Evolutionary conservation across 208 protist species (phyloP).

Genomic region (Tritrichomonas musculus): DNA sequence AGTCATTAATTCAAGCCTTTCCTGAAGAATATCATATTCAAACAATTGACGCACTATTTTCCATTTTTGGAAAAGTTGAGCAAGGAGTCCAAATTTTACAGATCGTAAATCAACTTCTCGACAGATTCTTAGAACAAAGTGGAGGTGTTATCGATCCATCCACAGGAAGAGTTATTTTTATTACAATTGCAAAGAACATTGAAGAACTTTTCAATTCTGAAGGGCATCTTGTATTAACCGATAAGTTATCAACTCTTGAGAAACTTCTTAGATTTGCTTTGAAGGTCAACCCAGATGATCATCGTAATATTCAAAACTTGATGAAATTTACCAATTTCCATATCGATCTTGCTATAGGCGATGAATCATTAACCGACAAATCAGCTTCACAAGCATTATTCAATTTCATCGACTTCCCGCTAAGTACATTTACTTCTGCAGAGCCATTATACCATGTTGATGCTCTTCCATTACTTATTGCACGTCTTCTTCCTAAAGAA

Average conservation of each 20-base stretch:
- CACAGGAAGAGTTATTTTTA: background rate
- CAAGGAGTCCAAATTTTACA: background rate
- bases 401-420: background rate
- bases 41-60: background rate
- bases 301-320: background rate
- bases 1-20: slow-evolving; percentile 2
- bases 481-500: background rate
- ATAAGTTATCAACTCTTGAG: background rate
- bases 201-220: slow-evolving; percentile 22
- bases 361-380: background rate
- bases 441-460: background rate
- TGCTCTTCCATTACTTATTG: background rate
- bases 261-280: background rate
- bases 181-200: background rate
- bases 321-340: background rate
- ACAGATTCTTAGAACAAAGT: background rate
- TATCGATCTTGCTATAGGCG: slow-evolving; percentile 1
- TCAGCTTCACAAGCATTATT: background rate
- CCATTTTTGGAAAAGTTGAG: slow-evolving; percentile 18
- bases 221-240: background rate
- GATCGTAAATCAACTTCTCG: background rate
- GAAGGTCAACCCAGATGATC: background rate
- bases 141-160: background rate
- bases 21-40: background rate
- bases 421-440: background rate